Evolutionary conservation across 768 basidiomycete genomes (phyloP), one percentile per base, ranked within the genome.

Genomic region (Butyriboletus loyo): DNA sequence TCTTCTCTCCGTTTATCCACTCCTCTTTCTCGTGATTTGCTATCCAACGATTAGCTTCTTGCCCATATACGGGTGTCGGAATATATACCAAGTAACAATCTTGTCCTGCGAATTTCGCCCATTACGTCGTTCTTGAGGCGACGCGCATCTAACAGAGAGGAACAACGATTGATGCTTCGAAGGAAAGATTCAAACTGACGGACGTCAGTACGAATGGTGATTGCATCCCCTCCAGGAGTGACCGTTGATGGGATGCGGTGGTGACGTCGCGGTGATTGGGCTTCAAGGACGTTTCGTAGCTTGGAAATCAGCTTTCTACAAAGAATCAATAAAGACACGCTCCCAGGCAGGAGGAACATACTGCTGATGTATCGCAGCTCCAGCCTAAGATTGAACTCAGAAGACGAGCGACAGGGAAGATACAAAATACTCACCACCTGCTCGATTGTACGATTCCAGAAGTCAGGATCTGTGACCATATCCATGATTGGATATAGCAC

Each of bases 361-460:
- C 82, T 85, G 86, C 66, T 87, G 84, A 32, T 82, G 81, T 42
- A 88, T 84, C 21, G 80, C 82, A 45, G 78, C 82, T n/a, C 81
- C 81, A n/a, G 84, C 83, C 81, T 85, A 32, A 13, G 41, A 40
- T 42, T 13, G 27, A 51, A 55, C 24, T 63, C 21, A 61, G 56
- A 43, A 31, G 15, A 37, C 27, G 28, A 35, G 13, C 24, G 28
- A 50, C 57, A 22, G 62, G 50, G 9, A 25, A 4, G 9, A 40
- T 40, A 32, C 24, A 10, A 14, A n/a, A 39, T 43, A 75, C 91
- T 72, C 67, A 93, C 95, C 73, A 91, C 83, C 72, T 94, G 86
- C 68, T 98, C 95, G 45, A 98, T 89, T 34, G 83, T 81, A 52
- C 84, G 78, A 72, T 99, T 99, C 94, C 94, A 98, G 58, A 97